Percentiles rank a stretch among this genome's conserved stretches.
These are phyloP conservation scores for Diaporthe citri DNA, from an alignment of 2,329 filamentous ascomycete genomes.

Conservation along the genomic window DNA sequence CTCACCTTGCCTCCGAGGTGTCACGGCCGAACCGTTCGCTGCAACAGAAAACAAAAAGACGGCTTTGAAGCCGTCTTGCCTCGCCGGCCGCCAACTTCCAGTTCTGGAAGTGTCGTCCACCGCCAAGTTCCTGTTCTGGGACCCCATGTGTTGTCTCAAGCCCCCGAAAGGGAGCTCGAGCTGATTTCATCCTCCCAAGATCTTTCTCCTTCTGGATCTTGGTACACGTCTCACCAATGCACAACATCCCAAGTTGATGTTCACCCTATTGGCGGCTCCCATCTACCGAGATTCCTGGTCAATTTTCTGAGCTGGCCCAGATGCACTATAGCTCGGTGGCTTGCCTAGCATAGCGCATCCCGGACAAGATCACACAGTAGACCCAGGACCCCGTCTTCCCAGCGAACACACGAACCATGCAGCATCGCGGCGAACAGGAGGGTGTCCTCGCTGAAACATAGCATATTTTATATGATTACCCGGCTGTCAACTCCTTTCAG, in stretches of 20 bases:
- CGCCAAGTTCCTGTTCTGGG: constrained; percentile 19
- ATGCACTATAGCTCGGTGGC: background rate
- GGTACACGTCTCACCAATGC: constrained; percentile 26
- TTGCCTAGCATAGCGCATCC: background rate
- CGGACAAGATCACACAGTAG: constrained; percentile 14
- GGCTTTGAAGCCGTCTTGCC: background rate
- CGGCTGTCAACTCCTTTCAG: constrained; percentile 17
- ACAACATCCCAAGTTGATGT: constrained; percentile 14
- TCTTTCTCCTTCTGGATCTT: constrained; percentile 5
- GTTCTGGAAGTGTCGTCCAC: background rate
- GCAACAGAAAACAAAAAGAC: background rate
- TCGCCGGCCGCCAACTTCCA: background rate
- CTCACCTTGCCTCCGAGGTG: background rate
- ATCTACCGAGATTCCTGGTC: constrained; percentile 13
- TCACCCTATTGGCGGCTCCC: background rate
- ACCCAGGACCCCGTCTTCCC: background rate
- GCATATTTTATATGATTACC: constrained; percentile 22
- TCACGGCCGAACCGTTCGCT: constrained; percentile 12
- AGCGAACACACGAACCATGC: constrained; percentile 24
- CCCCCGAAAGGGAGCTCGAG: background rate
- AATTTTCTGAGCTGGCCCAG: background rate
- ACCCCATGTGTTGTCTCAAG: constrained; percentile 4
- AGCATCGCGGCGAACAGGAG: constrained; percentile 7
- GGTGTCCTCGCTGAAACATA: constrained; percentile 27
- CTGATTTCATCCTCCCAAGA: background rate